Evolutionary conservation across 2,329 filamentous ascomycete species (phyloP), one percentile per base, ranked within the genome.

Genomic region (Colletotrichum tofieldiae): DNA sequence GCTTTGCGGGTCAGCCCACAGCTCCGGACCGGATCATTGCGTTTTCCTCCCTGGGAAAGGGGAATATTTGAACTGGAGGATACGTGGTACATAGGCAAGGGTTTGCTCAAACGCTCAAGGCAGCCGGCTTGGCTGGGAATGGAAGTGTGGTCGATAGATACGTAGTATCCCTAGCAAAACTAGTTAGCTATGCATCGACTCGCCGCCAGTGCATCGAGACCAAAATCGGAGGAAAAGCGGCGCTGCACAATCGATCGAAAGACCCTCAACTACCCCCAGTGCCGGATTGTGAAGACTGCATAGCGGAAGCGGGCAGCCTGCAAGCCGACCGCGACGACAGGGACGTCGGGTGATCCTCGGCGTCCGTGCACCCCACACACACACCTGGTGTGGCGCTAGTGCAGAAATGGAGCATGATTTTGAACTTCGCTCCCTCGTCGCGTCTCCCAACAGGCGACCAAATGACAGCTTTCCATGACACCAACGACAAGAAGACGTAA

Each of bases 281-380:
- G 11, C n/a, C 23, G 20, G 32, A 39, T 18, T 37, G 35, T 39
- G 35, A 59, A 61, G n/a, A 37, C 32, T 47, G 26, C 29, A 32
- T 7, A 45, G 20, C 14, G 18, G 41, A 54, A 64, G 35, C 39
- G 37, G 47, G 47, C 16, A 52, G 41, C 29, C 60, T 51, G 60
- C 32, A 43, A 43, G 35, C 14, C 41, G 41, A 59, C n/a, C 37
- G 39, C 39, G 16, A 56, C 35, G 41, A 41, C 43, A 63, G 32
- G 12, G 11, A 45, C n/a, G 20, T 23, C 68, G 68, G 68, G 35
- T 58, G 52, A 71, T 62, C 47, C 20, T 68, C 65, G 65, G 68
- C 43, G 51, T 58, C 18, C 58, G n/a, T 37, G 18, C n/a, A 12
- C 49, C 49, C 66, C 32, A 60, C 26, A 61, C 47, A 61, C 51